A percentile compares a stretch with the other conserved stretches of the same genome.
Evolutionary conservation across 495 filamentous ascomycete species (phyloP).

Genomic region (Pseudoneurospora amorphoporcata): DNA sequence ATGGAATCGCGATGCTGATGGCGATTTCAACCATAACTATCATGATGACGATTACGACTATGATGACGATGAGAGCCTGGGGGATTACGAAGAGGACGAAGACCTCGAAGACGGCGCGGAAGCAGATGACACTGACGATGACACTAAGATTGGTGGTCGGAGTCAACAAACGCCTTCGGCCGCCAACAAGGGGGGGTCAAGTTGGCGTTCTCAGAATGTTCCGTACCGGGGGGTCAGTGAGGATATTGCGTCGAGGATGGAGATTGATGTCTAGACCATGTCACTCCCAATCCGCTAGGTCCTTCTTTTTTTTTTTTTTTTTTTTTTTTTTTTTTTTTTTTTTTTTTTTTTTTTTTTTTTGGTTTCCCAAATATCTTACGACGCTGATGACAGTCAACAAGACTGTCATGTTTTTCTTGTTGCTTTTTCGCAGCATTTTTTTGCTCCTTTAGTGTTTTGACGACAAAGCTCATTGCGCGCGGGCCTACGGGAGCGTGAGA

Average conservation of each 20-base stretch:
- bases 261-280: constrained; percentile 34
- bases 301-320: not conserved
- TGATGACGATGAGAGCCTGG: constrained; percentile 39
- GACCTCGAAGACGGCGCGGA: constrained; percentile 27
- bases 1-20: constrained; percentile 42
- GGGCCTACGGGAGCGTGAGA: not conserved
- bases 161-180: not conserved
- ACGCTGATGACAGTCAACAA: not conserved
- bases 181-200: not conserved
- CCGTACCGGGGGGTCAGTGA: constrained; percentile 59
- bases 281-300: not conserved
- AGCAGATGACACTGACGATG: constrained; percentile 36
- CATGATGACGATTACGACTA: constrained; percentile 37
- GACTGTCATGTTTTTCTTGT: not conserved
- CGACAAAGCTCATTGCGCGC: not conserved
- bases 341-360: too few relatives aligned
- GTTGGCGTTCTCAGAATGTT: constrained; percentile 6
- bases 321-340: too few relatives aligned
- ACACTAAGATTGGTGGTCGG: constrained; percentile 5
- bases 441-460: not conserved
- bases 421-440: not conserved
- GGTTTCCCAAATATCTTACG: not conserved
- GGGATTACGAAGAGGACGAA: constrained; percentile 43
- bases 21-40: constrained; percentile 40
- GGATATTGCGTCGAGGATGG: constrained; percentile 63